phyloP scores from a whole-genome alignment of 257 asterid species.

The Cynanchum wilfordii region DNA sequence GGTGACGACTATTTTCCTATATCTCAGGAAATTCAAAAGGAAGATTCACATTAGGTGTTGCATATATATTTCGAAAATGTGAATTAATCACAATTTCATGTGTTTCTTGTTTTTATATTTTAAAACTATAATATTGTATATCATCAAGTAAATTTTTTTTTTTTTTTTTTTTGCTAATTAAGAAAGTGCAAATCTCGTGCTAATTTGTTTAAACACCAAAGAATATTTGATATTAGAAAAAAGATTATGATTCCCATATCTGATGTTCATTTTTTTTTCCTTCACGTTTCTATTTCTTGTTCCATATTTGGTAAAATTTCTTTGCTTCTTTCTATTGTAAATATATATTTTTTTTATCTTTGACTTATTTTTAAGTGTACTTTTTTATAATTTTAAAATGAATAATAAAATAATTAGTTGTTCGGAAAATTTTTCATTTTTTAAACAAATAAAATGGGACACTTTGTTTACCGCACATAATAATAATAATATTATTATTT shows the following conservation, averaged over 20 bases:
- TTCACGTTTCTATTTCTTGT: background rate
- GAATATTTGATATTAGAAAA: background rate
- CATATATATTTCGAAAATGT: background rate
- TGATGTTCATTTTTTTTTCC: background rate
- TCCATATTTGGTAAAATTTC: too few relatives aligned
- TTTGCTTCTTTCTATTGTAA: too few relatives aligned
- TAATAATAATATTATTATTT: too few relatives aligned
- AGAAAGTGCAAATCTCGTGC: conserved; percentile 3
- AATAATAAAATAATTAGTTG: too few relatives aligned
- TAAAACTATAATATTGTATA: background rate
- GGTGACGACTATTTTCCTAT: conserved; percentile 1
- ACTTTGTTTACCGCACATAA: too few relatives aligned
- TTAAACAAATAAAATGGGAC: too few relatives aligned
- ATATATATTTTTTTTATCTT: too few relatives aligned
- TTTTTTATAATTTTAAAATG: too few relatives aligned
- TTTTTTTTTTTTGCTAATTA: background rate
- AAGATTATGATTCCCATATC: background rate
- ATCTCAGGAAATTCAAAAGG: background rate
- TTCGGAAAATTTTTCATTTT: too few relatives aligned
- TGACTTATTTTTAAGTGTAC: too few relatives aligned
- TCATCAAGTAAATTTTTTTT: too few relatives aligned
- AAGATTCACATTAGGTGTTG: background rate
- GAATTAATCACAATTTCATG: background rate
- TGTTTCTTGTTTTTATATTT: background rate
- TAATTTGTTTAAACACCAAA: background rate